Evolutionary conservation across 306 rosid species (phyloP).

Genomic region (Acacia confusa): DNA sequence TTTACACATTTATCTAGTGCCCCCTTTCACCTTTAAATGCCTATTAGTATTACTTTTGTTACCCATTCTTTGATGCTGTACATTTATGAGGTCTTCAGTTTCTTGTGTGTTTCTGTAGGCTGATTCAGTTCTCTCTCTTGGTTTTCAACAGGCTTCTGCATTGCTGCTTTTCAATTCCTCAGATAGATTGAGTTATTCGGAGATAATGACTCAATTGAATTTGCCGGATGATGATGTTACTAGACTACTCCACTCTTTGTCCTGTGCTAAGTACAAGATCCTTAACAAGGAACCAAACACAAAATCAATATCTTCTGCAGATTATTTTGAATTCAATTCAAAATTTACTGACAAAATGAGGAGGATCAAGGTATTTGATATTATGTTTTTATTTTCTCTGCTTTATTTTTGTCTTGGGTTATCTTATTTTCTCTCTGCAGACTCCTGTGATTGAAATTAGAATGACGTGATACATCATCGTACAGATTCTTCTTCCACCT

Average conservation of each 20-base stretch:
- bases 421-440: constrained; percentile 1
- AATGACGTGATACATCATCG: neutral
- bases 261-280: constrained; percentile 88
- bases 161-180: constrained; percentile 83
- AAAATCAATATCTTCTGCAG: constrained; percentile 60
- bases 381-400: neutral
- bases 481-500: constrained; percentile 89
- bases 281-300: constrained; percentile 78
- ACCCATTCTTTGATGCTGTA: neutral
- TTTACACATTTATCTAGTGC: neutral
- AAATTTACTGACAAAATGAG: constrained; percentile 88
- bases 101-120: constrained; percentile 29
- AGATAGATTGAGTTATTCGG: constrained; percentile 79
- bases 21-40: neutral
- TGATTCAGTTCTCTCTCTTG: constrained; percentile 12
- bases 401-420: neutral
- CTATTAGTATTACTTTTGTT: neutral
- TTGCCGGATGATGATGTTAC: constrained; percentile 78
- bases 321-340: constrained; percentile 77
- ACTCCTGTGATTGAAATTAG: neutral
- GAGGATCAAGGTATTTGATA: constrained; percentile 73
- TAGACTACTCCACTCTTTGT: constrained; percentile 82
- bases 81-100: neutral
- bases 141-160: constrained; percentile 70
- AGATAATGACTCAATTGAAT: constrained; percentile 83